phyloP scores from a whole-genome alignment of 1,139 yeast genomes.

The Hyphopichia pseudoburtonii region DNA sequence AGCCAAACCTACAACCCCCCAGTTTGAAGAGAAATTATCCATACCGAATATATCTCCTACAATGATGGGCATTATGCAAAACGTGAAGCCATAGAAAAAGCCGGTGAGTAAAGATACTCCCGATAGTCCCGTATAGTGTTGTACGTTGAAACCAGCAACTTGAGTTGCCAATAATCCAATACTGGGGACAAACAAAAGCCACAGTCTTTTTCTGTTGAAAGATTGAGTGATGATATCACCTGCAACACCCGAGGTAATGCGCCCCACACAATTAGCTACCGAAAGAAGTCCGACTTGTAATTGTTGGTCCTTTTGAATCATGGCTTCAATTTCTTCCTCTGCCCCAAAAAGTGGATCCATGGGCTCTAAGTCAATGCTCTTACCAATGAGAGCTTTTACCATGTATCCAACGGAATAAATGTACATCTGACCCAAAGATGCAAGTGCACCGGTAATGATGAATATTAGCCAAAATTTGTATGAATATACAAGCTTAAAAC shows the following conservation, averaged over 20 bases:
- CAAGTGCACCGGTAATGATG: conserved; percentile 46
- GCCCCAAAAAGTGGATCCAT: conserved; percentile 11
- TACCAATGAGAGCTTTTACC: conserved; percentile 50
- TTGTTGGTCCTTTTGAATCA: conserved; percentile 52
- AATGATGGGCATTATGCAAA: conserved; percentile 58
- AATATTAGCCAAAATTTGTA: conserved; percentile 52
- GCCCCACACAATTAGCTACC: conserved; percentile 53
- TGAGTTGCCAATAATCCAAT: conserved; percentile 43
- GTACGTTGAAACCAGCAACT: conserved; percentile 33
- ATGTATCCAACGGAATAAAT: conserved; percentile 63
- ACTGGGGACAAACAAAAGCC: conserved; percentile 49
- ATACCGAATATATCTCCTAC: conserved; percentile 60
- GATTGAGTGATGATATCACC: conserved; percentile 53
- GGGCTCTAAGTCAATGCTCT: conserved; percentile 10
- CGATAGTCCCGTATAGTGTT: conserved; percentile 30
- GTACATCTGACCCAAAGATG: conserved; percentile 62
- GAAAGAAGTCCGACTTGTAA: conserved; percentile 57
- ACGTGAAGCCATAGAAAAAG: conserved; percentile 56
- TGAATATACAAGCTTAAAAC: conserved; percentile 27
- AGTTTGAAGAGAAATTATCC: conserved; percentile 52
- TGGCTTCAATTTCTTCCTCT: conserved; percentile 20
- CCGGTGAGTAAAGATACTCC: conserved; percentile 48
- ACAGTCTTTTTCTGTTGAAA: conserved; percentile 41
- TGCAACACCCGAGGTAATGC: conserved; percentile 50
- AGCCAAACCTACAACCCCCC: conserved; percentile 58